phyloP scores from a whole-genome alignment of 1,139 yeast genomes.

The Hyphopichia fennica region DNA sequence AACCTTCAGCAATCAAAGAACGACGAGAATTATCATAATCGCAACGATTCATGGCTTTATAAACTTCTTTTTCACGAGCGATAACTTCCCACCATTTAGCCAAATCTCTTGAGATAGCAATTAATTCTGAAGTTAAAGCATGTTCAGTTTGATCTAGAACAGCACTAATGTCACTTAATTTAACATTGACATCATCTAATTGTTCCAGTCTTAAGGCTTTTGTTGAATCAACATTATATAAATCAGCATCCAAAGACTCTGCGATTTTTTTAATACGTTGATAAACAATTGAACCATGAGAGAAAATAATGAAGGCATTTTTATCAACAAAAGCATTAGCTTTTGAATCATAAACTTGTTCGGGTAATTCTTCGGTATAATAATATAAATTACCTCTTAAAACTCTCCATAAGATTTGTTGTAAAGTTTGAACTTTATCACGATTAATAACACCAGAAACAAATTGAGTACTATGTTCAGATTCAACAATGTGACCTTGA shows the following conservation, averaged over 20 bases:
- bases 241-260: constrained; percentile 47
- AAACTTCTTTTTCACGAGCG: constrained; percentile 71
- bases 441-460: constrained; percentile 84
- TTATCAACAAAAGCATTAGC: constrained; percentile 31
- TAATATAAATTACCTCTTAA: constrained; percentile 87
- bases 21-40: constrained; percentile 65
- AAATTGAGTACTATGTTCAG: constrained; percentile 37
- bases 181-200: constrained; percentile 53
- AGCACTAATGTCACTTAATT: constrained; percentile 56
- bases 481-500: constrained; percentile 10
- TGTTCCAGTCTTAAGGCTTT: constrained; percentile 41
- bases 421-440: constrained; percentile 66
- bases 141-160: constrained; percentile 56
- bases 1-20: constrained; percentile 95
- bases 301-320: constrained; percentile 45
- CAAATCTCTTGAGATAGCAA: constrained; percentile 72
- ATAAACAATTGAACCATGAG: constrained; percentile 43
- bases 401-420: constrained; percentile 89
- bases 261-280: constrained; percentile 44
- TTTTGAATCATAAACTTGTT: constrained; percentile 41
- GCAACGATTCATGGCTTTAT: constrained; percentile 64
- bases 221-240: constrained; percentile 38
- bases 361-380: constrained; percentile 65
- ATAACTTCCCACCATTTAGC: constrained; percentile 69
- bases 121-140: constrained; percentile 66